Evolutionary conservation across 306 rosid species (phyloP).

Genomic region (Dryas alaskensis): DNA sequence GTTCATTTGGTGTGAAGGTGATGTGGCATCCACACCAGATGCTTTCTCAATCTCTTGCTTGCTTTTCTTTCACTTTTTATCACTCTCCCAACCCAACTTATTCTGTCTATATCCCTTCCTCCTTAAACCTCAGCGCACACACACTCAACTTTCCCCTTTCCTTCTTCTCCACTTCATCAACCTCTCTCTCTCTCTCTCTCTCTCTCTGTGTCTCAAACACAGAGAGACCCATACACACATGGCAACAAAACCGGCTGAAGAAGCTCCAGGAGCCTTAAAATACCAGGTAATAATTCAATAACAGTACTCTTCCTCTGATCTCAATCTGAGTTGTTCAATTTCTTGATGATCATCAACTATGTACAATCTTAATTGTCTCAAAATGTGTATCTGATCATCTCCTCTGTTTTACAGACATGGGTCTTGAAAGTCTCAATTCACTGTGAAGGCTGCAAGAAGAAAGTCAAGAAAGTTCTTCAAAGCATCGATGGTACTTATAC

Average conservation of each 20-base stretch:
- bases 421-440: constrained; percentile 80
- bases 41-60: constrained; percentile 5
- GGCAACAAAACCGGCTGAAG: constrained; percentile 60
- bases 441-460: constrained; percentile 87
- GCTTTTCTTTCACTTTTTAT: constrained; percentile 21
- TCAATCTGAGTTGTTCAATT: background rate
- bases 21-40: constrained; percentile 51
- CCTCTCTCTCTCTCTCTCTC: constrained; percentile 26
- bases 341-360: too few species aligned
- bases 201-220: background rate
- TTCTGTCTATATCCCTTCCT: constrained; percentile 23
- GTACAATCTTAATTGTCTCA: background rate
- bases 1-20: constrained; percentile 26
- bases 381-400: background rate
- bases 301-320: too few species aligned
- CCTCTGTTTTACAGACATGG: constrained; percentile 57
- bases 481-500: constrained; percentile 71
- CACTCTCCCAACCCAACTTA: constrained; percentile 4
- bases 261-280: constrained; percentile 54
- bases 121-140: constrained; percentile 21
- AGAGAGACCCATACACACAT: constrained; percentile 17
- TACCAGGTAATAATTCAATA: constrained; percentile 45
- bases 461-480: constrained; percentile 81
- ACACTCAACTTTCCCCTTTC: constrained; percentile 15
- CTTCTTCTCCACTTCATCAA: constrained; percentile 22